Percentiles rank a stretch among this genome's conserved stretches.
Evolutionary conservation across 2,329 filamentous ascomycete genomes (phyloP).

Genomic region (Fusarium fracticaudum): DNA sequence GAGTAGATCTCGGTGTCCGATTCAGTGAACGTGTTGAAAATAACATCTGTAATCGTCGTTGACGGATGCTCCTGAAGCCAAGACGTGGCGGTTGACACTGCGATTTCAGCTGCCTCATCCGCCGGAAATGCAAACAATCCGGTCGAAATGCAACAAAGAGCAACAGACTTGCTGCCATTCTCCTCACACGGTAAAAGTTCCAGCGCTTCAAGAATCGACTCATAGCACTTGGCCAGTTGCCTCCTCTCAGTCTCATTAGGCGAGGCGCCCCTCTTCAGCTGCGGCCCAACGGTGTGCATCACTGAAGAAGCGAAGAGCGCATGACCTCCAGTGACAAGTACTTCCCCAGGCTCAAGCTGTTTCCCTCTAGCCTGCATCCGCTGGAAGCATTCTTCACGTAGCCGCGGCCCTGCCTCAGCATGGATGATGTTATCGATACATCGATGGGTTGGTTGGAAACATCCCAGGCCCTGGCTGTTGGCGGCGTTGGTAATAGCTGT

Average conservation of each 20-base stretch:
- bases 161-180: constrained; percentile 17
- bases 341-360: constrained; percentile 16
- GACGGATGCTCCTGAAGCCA: constrained; percentile 20
- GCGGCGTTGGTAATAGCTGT: constrained; percentile 39
- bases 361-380: constrained; percentile 1
- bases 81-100: not conserved
- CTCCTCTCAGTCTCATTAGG: not conserved
- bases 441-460: constrained; percentile 35
- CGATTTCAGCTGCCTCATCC: constrained; percentile 23
- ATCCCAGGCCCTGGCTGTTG: constrained; percentile 32
- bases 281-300: constrained; percentile 34
- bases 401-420: constrained; percentile 24
- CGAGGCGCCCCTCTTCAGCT: not conserved
- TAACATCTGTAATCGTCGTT: constrained; percentile 28
- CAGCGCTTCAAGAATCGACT: constrained; percentile 1
- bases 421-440: constrained; percentile 43
- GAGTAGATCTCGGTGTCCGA: constrained; percentile 27
- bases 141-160: constrained; percentile 36
- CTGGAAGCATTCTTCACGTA: constrained; percentile 31
- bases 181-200: not conserved
- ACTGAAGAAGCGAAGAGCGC: constrained; percentile 11
- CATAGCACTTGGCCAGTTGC: constrained; percentile 29
- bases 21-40: constrained; percentile 38
- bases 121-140: constrained; percentile 38
- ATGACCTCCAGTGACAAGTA: constrained; percentile 20